Conservation (phyloP, 192 early-diverging fungal genomes). For the Martensiomyces pterosporus region DNA sequence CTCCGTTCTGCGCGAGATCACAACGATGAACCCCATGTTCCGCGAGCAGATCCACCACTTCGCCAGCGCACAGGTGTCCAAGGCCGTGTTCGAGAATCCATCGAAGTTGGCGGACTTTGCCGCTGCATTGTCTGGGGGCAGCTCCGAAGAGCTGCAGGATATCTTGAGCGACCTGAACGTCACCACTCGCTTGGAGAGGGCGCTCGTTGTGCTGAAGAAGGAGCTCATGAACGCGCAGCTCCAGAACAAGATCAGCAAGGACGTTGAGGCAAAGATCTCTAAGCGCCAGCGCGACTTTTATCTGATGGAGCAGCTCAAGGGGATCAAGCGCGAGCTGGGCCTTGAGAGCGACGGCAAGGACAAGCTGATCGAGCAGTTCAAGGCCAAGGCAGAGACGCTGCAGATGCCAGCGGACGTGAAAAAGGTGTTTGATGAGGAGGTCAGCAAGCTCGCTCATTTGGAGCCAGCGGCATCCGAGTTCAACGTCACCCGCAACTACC, state of each 20-base stretch:
- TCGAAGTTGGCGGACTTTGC: slow-evolving; percentile 96
- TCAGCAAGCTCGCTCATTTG: slow-evolving; percentile 86
- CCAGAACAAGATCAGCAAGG: slow-evolving; percentile 95
- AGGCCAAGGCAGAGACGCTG: slow-evolving; percentile 76
- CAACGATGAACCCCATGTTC: slow-evolving; percentile 89
- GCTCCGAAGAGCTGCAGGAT: slow-evolving; percentile 86
- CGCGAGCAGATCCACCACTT: slow-evolving; percentile 98
- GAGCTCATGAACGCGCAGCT: slow-evolving; percentile 96
- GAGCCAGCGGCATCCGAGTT: slow-evolving; percentile 97
- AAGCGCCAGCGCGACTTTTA: slow-evolving; percentile 98
- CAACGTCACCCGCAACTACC: slow-evolving; percentile 97
- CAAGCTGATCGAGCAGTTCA: slow-evolving; percentile 93
- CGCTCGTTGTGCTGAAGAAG: slow-evolving; percentile 92
- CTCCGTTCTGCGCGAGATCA: slow-evolving; percentile 95
- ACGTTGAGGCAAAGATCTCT: slow-evolving; percentile 97
- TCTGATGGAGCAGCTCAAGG: slow-evolving; percentile 98
- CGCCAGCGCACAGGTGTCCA: slow-evolving; percentile 91
- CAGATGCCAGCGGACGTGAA: slow-evolving; percentile 86
- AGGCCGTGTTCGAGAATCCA: slow-evolving; percentile 92
- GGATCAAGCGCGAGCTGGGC: slow-evolving; percentile 98
- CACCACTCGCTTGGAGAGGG: slow-evolving; percentile 88
- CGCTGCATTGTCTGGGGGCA: slow-evolving; percentile 90
- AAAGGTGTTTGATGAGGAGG: slow-evolving; percentile 98
- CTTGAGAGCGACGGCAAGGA: slow-evolving; percentile 98
- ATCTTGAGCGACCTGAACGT: slow-evolving; percentile 86